Percentiles rank a stretch among this genome's conserved stretches.
Conservation (phyloP, 225 moss, liverwort and hornwort species). For the Sphagnum tenellum region DNA sequence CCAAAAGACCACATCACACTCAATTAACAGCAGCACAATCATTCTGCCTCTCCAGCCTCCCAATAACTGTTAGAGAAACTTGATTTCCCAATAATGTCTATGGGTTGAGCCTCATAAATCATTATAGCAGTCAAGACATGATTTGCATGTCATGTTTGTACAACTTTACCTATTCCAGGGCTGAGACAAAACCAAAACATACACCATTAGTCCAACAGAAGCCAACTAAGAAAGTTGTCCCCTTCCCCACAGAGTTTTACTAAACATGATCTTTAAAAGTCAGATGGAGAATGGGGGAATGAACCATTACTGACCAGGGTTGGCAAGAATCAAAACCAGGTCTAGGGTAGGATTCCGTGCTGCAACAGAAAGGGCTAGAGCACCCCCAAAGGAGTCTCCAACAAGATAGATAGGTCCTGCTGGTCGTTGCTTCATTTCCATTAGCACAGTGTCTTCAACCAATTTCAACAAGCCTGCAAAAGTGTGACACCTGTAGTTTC, state of each 20-base stretch:
- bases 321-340: conserved; percentile 59
- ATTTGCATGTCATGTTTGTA: too few relatives aligned
- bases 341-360: conserved; percentile 75
- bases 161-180: not conserved
- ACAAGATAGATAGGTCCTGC: conserved; percentile 59
- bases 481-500: not conserved
- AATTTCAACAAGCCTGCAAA: conserved; percentile 65
- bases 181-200: too few relatives aligned
- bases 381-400: conserved; percentile 78
- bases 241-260: too few relatives aligned
- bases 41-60: too few relatives aligned
- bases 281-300: too few relatives aligned
- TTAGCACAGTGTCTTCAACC: conserved; percentile 55
- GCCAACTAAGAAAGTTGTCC: too few relatives aligned
- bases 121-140: not conserved
- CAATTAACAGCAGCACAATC: too few relatives aligned
- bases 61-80: too few relatives aligned
- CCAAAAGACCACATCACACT: not conserved
- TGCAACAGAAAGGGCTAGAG: conserved; percentile 55
- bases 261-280: too few relatives aligned
- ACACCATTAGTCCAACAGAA: too few relatives aligned
- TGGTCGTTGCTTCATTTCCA: conserved; percentile 49
- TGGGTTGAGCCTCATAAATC: too few relatives aligned
- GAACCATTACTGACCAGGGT: conserved; percentile 50
- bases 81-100: too few relatives aligned